Conservation (phyloP, 208 protist genomes). For the Trichomonas vaginalis region DNA sequence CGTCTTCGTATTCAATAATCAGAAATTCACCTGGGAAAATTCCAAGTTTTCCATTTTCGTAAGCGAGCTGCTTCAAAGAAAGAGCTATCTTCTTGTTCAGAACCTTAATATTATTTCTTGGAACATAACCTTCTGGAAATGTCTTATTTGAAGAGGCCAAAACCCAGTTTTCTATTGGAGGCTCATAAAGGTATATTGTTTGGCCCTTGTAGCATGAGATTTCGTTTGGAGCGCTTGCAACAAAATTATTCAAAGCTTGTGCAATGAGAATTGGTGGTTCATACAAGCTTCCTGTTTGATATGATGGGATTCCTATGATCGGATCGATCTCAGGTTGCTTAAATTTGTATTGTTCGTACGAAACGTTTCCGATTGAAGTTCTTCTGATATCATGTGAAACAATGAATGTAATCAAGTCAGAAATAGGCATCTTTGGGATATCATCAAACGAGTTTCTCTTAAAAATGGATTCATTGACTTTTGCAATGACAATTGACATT, state of each 20-base stretch:
- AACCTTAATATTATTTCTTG: background rate
- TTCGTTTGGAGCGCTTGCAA: background rate
- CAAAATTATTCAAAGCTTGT: background rate
- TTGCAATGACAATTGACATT: background rate
- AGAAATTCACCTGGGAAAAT: background rate
- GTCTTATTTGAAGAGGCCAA: background rate
- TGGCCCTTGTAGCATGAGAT: background rate
- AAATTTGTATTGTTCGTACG: background rate
- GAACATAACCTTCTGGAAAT: background rate
- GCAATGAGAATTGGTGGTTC: background rate
- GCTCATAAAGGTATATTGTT: background rate
- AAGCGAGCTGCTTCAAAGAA: background rate
- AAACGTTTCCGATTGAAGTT: background rate
- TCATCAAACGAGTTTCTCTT: background rate
- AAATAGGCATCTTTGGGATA: background rate
- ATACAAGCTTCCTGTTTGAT: background rate
- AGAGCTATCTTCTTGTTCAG: background rate
- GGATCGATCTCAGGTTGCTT: background rate
- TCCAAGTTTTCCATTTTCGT: background rate
- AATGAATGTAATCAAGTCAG: background rate
- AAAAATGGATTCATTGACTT: background rate
- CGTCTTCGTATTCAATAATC: background rate
- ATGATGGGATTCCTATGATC: background rate
- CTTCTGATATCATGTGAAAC: background rate
- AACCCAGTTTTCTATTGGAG: background rate